Base-by-base conservation (phyloP, 2,329 filamentous ascomycete species). In the Trichocomaceae sp. region DNA sequence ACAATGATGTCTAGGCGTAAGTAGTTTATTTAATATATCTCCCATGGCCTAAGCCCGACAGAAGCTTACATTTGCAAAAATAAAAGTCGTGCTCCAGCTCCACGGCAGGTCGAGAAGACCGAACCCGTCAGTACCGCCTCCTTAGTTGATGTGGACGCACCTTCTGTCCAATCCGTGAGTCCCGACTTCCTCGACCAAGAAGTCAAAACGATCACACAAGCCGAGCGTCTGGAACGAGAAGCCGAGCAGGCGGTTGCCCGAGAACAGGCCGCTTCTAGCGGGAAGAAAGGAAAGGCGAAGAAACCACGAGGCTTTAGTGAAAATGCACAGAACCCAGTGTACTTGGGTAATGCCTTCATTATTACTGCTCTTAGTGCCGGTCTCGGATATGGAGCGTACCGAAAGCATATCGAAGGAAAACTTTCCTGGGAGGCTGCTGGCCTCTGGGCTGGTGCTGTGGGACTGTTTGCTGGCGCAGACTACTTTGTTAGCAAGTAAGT, bases 401-500 rank as follows among this genome's bases (percentile, higher is more conserved):
- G 68, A 58, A 77, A 77, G 65, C 72, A 78, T 58, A 57, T 64
- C 2, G 64, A 69, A 52, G 75, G 75, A 41, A 71, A 72, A 58
- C 65, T 78, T 57, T 75, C 75, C 17, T 76, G 74, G 73, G 65
- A 76, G 59, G 57, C 76, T 45, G 69, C 74, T 53, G 73, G 75
- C 10, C 57, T 70, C 7, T 72, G 69, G 59, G 69, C 72, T 31
- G 75, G 72, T 9, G 72, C 66, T 23, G 69, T 78, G 17, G 74
- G 74, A 22, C 69, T 72, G 12, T 67, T 76, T 45, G 73, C 72
- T 51, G 66, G 70, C 2, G 72, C 69, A 29, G 76, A 78, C 63
- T 78, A 77, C 62, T 76, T 72, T 55, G 70, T 75, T 44, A 78
- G 75, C 74, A 76, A 75, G 75, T 78, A 60, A 68, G 75, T 70